phyloP scores from a whole-genome alignment of 1,284 basidiomycete species.

The Ganoderma boninense region DNA sequence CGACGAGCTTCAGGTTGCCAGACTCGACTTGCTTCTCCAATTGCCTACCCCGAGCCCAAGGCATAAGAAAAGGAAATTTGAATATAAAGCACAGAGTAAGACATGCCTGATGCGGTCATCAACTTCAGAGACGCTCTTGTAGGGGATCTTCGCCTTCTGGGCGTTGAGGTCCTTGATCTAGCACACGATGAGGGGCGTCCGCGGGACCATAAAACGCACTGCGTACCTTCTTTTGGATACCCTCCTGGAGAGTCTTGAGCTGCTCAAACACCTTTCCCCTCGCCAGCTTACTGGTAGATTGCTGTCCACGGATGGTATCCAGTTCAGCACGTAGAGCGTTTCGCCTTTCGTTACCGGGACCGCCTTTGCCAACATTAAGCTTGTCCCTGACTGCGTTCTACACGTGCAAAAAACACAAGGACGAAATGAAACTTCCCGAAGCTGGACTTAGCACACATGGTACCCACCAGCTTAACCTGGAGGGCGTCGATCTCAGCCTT shows the following conservation, averaged over 20 bases:
- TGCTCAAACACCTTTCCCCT: slow-evolving; percentile 86
- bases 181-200: neutral
- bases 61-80: slow-evolving; percentile 23
- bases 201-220: neutral
- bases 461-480: slow-evolving; percentile 82
- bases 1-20: slow-evolving; percentile 91
- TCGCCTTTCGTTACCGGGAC: slow-evolving; percentile 76
- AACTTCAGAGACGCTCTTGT: slow-evolving; percentile 88
- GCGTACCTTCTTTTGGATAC: slow-evolving; percentile 83
- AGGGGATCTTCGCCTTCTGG: slow-evolving; percentile 83
- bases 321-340: slow-evolving; percentile 84
- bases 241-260: slow-evolving; percentile 85
- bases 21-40: slow-evolving; percentile 92
- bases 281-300: slow-evolving; percentile 82
- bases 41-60: slow-evolving; percentile 53
- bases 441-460: slow-evolving; percentile 4
- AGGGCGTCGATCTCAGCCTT: slow-evolving; percentile 86
- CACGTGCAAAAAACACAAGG: neutral
- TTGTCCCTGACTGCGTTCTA: slow-evolving; percentile 85
- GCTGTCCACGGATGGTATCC: slow-evolving; percentile 81
- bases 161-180: slow-evolving; percentile 92
- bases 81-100: slow-evolving; percentile 12
- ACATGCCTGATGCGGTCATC: slow-evolving; percentile 87
- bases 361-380: slow-evolving; percentile 70
- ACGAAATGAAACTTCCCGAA: slow-evolving; percentile 20